These are phyloP conservation scores for Orbilia javanica DNA, from an alignment of 2,329 filamentous ascomycete species.

Conservation along the genomic window DNA sequence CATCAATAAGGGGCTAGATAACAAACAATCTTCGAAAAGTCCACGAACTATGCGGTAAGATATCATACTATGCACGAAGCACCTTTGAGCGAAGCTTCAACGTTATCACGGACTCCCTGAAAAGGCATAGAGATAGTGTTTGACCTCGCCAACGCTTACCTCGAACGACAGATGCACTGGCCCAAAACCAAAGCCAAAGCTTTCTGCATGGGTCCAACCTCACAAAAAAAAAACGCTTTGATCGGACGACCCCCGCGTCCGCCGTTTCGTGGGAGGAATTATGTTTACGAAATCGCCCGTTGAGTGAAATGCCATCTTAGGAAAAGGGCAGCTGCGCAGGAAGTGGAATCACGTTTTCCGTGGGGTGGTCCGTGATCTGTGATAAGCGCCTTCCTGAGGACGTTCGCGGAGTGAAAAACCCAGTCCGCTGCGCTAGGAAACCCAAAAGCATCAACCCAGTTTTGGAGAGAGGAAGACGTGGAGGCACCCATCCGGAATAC, in stretches of 20 bases:
- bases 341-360: conserved; percentile 41
- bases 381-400: conserved; percentile 23
- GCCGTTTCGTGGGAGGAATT: conserved; percentile 11
- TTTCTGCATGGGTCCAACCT: background rate
- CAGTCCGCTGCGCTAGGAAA: conserved; percentile 25
- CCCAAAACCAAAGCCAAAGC: background rate
- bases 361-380: conserved; percentile 32
- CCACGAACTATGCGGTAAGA: background rate
- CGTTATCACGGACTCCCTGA: background rate
- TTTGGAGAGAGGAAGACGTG: background rate
- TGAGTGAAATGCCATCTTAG: background rate
- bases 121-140: background rate
- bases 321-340: background rate
- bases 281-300: conserved; percentile 17
- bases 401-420: conserved; percentile 29
- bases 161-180: conserved; percentile 5
- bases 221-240: conserved; percentile 7
- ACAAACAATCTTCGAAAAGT: background rate
- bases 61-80: too few species aligned
- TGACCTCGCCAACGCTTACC: conserved; percentile 2
- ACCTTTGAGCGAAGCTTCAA: background rate
- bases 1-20: conserved; percentile 9
- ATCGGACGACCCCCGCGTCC: conserved; percentile 18
- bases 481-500: conserved; percentile 31
- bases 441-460: conserved; percentile 4